These are phyloP conservation scores for Aspergillus quadricinctus DNA, from an alignment of 2,329 filamentous ascomycete species.

Conservation along the genomic window DNA sequence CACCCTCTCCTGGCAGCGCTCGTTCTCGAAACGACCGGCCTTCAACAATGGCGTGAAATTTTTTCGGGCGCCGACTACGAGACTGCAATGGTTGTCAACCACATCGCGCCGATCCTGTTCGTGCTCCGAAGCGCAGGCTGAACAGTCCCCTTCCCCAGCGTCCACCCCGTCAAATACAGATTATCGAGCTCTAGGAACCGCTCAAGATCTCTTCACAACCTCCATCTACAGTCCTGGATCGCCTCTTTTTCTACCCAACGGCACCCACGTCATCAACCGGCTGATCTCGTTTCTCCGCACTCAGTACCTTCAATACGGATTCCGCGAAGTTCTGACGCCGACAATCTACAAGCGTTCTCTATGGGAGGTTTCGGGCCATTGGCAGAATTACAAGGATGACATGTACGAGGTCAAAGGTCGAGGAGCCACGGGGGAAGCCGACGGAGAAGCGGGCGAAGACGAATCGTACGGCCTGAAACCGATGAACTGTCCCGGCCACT, in stretches of 20 bases:
- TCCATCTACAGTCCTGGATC: slow-evolving; percentile 80
- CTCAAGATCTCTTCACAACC: slow-evolving; percentile 72
- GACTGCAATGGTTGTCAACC: slow-evolving; percentile 20
- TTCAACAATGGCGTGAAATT: neutral
- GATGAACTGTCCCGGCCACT: slow-evolving; percentile 92
- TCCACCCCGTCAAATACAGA: slow-evolving; percentile 39
- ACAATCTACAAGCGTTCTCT: slow-evolving; percentile 86
- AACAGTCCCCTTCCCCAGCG: slow-evolving; percentile 19
- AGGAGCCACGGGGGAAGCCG: slow-evolving; percentile 42
- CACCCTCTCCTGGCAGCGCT: slow-evolving; percentile 7
- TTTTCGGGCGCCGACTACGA: neutral
- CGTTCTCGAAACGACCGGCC: neutral
- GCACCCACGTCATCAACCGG: slow-evolving; percentile 77
- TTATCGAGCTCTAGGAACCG: slow-evolving; percentile 48
- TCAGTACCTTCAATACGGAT: slow-evolving; percentile 80
- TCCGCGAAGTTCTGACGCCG: slow-evolving; percentile 82
- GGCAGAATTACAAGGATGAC: slow-evolving; percentile 85
- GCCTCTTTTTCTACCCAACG: slow-evolving; percentile 77
- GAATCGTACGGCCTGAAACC: slow-evolving; percentile 81
- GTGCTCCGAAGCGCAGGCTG: slow-evolving; percentile 21
- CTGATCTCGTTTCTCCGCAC: slow-evolving; percentile 75
- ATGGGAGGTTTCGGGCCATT: slow-evolving; percentile 81
- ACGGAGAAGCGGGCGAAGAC: slow-evolving; percentile 52
- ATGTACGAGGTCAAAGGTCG: slow-evolving; percentile 74
- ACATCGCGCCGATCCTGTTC: slow-evolving; percentile 23